Base-by-base conservation (phyloP, 108 stramenopile genomes). In the Skeletonema potamos region DNA sequence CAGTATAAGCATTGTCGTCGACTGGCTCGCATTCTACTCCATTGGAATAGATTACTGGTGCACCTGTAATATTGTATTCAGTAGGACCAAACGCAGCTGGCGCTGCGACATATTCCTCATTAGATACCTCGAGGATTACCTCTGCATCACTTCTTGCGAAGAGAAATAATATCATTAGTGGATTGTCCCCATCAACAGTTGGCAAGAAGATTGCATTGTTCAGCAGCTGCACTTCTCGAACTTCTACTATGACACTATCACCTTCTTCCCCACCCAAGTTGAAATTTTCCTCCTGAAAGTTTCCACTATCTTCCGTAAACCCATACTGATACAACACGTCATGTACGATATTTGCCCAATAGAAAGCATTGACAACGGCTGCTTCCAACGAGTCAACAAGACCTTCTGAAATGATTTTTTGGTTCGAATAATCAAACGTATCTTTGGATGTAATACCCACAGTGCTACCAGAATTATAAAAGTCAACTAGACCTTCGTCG, bases 221-320 rank as follows among this genome's bases (percentile, higher is more conserved):
- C 15, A 2, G 2, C 2, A 41, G 39, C n/a, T n/a, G n/a, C n/a
- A n/a, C n/a, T 41, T 41, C 39, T 41, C n/a, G 13, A 3, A 46
- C 44, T 5, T 58, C 57, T 37, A 46, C 57, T 3, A 44, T 15
- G 3, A 58, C 57, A 46, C 41, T 44, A 46, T 58, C 57, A 58
- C 57, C 57, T 44, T 46, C 57, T 58, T 37, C 5, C 15, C 57
- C 57, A 4, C 57, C 57, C 57, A 37, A 44, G 44, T 34, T 34
- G 46, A 58, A 58, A 34, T 58, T 58, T 3, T 58, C 57, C 57
- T 58, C 57, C 57, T 58, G 57, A 15, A 58, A 58, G 57, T 58
- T 58, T 3, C 57, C 57, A 46, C 41, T 44, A 3, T 37, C 57
- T 46, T 58, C 57, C 1, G 13, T 46, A 4, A 58, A 58, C 4